Base-by-base conservation (phyloP, 2,329 filamentous ascomycete species). In the Trichoderma atroviride region DNA sequence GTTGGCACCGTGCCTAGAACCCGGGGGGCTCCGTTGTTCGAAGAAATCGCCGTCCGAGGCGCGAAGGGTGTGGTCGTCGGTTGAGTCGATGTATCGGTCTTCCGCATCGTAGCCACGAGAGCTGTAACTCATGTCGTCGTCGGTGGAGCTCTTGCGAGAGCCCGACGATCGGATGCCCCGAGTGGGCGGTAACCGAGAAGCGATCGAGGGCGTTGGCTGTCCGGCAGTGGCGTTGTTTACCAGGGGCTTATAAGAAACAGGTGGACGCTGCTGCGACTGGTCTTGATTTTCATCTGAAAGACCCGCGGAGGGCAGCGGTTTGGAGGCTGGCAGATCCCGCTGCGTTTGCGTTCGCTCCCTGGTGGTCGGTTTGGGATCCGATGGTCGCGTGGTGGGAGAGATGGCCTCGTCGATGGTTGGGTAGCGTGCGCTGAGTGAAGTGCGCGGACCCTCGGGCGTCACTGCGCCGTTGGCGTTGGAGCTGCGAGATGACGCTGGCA, bases 161-260 rank as follows among this genome's bases (percentile, higher is more conserved):
- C 83, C 84, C 47, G 86, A 87, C 31, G 86, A 87, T 70, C 86
- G 83, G 73, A 88, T 87, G 10, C 81, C 80, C 67, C 87, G 84
- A 75, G 88, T 88, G 9, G 86, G 86, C 19, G 86, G 85, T 52
- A 60, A 81, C 59, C 81, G 81, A 70, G 79, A 78, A 33, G 63
- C 27, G 14, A 40, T 74, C 56, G 78, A 75, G 57, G 78, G 75
- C 37, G 72, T 72, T 47, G 76, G 71, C 70, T 82, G 79, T 62
- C 74, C 74, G 70, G 74, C 74, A 70, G 74, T 74, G 68, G 74
- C 74, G 70, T 73, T 68, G 53, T 69, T 70, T 60, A 70, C 59
- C 33, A 66, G 82, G 31, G 80, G 79, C 72, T 81, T 84, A 77
- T 84, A 86, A 27, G 86, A 87, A 69, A 85, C 78, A 27, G 85